These are phyloP conservation scores for Chlamydomonas sphaeroides DNA, from an alignment of 139 green algal species.

Conservation along the genomic window DNA sequence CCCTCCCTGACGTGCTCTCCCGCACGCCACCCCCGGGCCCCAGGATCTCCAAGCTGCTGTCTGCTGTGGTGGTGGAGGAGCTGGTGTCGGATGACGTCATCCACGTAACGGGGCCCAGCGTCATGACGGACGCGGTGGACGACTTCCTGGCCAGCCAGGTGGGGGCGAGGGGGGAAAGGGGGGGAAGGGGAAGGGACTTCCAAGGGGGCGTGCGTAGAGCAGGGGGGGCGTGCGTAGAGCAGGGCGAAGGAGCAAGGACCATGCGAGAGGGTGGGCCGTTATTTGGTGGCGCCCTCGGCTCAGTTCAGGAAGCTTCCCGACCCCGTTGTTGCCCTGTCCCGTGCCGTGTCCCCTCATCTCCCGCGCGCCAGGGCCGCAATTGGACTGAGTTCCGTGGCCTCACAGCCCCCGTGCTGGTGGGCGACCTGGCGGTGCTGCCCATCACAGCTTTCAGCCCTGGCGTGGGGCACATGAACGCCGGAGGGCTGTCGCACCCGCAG, in stretches of 20 bases:
- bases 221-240: no score
- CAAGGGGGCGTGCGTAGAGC: no score
- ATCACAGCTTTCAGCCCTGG: slow-evolving; percentile 49
- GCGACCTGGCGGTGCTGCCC: slow-evolving; percentile 30
- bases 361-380: slow-evolving; percentile 15
- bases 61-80: background rate
- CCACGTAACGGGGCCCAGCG: slow-evolving; percentile 21
- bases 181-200: no score
- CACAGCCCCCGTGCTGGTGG: background rate
- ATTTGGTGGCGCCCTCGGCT: no score
- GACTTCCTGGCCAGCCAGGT: slow-evolving; percentile 32
- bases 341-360: background rate
- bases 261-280: no score
- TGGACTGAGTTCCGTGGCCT: slow-evolving; percentile 25
- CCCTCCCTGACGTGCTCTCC: no score
- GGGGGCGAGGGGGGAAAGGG: no score
- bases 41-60: slow-evolving; percentile 32
- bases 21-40: no score
- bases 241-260: no score
- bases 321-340: background rate
- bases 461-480: slow-evolving; percentile 39
- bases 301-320: no score
- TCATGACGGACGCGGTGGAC: slow-evolving; percentile 40
- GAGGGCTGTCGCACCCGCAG: slow-evolving; percentile 7
- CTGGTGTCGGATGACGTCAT: slow-evolving; percentile 22